A percentile compares a stretch with the other conserved stretches of the same genome.
phyloP scores from a whole-genome alignment of 2,329 filamentous ascomycete species.

The Pseudogymnoascus sp. region DNA sequence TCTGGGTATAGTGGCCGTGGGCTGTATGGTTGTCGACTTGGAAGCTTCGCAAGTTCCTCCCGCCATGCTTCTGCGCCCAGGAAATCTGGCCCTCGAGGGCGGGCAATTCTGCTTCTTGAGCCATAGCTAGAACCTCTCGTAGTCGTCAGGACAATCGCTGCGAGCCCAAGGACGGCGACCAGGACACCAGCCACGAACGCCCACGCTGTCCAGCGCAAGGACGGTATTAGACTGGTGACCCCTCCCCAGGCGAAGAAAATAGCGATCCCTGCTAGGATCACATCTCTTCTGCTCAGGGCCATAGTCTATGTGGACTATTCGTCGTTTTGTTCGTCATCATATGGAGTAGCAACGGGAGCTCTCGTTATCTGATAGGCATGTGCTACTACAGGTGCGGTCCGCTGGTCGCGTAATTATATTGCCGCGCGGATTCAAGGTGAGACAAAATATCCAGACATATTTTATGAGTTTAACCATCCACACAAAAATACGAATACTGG shows the following conservation, averaged over 20 bases:
- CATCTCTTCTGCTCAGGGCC: conserved; percentile 68
- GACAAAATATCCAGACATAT: background rate
- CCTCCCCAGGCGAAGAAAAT: conserved; percentile 84
- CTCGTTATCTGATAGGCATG: conserved; percentile 7
- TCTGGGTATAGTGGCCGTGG: conserved; percentile 64
- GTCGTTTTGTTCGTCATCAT: conserved; percentile 25
- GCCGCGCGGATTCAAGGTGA: background rate
- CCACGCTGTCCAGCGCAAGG: conserved; percentile 76
- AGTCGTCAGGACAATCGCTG: conserved; percentile 55
- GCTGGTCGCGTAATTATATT: conserved; percentile 7
- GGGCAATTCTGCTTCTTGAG: conserved; percentile 34
- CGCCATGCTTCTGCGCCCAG: conserved; percentile 58
- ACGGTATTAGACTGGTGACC: conserved; percentile 72
- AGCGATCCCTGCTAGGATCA: conserved; percentile 58
- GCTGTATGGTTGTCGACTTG: conserved; percentile 58
- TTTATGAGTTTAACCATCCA: background rate
- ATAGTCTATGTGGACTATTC: conserved; percentile 35
- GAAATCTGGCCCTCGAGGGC: conserved; percentile 49
- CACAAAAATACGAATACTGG: background rate
- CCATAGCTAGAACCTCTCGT: conserved; percentile 43
- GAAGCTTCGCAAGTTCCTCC: conserved; percentile 60
- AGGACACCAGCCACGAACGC: conserved; percentile 68
- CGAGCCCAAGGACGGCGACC: conserved; percentile 44
- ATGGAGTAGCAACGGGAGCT: conserved; percentile 14
- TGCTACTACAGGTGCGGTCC: conserved; percentile 1